Percentiles rank a stretch among this genome's conserved stretches.
phyloP scores from a whole-genome alignment of 495 filamentous ascomycete species.

The Apiosordaria backusii region DNA sequence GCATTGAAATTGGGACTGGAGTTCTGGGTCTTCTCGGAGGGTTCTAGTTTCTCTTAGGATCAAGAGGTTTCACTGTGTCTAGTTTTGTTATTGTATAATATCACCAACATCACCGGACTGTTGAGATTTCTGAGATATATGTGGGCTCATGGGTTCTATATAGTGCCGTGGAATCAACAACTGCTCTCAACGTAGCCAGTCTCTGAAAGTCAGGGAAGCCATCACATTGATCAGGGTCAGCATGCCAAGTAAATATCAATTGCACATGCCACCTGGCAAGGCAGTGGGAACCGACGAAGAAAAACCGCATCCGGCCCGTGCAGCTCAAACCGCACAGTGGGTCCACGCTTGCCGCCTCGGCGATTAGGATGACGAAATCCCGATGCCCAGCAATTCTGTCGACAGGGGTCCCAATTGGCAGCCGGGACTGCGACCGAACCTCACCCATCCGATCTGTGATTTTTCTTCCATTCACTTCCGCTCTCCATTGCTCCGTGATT shows the following conservation, averaged over 20 bases:
- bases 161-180: not conserved
- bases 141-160: not conserved
- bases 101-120: not conserved
- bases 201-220: no score
- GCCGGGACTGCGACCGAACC: conserved; percentile 12
- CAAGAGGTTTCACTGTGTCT: not conserved
- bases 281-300: conserved; percentile 7
- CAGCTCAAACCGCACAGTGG: conserved; percentile 1
- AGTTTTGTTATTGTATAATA: not conserved
- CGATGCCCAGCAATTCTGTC: conserved; percentile 16
- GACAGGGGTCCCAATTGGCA: conserved; percentile 9
- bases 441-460: conserved; percentile 18
- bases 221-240: no score
- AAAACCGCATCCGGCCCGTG: conserved; percentile 12
- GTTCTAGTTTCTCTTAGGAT: not conserved
- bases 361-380: conserved; percentile 20
- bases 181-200: no score
- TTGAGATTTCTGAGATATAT: no score
- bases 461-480: conserved; percentile 14
- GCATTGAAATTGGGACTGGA: not conserved
- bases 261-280: not conserved
- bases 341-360: conserved; percentile 13
- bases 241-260: not conserved
- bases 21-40: not conserved
- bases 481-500: conserved; percentile 6